Evolutionary conservation across 192 early-diverging fungal genomes (phyloP), one percentile per base, ranked within the genome.

Genomic region (Thamnidium elegans): DNA sequence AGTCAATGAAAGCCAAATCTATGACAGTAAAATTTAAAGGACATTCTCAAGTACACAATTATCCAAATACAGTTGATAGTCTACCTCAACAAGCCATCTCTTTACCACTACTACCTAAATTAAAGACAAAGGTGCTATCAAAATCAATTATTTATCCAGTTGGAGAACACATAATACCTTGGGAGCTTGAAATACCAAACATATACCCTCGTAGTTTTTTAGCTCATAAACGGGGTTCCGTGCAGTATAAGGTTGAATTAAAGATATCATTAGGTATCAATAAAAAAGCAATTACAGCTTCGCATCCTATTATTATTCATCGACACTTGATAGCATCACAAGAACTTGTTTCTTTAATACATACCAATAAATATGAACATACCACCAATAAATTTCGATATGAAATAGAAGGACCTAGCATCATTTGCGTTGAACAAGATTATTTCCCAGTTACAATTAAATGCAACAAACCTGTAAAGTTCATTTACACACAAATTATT

Each of bases 1-100:
- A 51, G 21, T 21, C 68, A 15, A 21, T 67, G 7, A 75, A 69
- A 20, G 62, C 70, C 14, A 50, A 58, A 20, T 51, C 50, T 4
- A 75, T 75, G 42, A 36, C 20, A 13, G 48, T 75, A 0, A 75
- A 70, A 58, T 63, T 75, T 59, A 75, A 70, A 39, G 73, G 73
- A 1, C 58, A n/a, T 17, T 55, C 58, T 15, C 50, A 13, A n/a
- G 44, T 58, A 0, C 0, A 39, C 1, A 42, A 69, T 4, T 26
- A 17, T 26, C 26, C 26, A 32, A 36, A 42, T 17, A 43, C 11
- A 15, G 3, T 48, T 0, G 7, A 19, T 2, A 66, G 13, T 10
- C 4, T 10, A 6, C 7, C 36, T 39, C 55, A 42, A 30, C 15
- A 14, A 14, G 39, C 36, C 21, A 44, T 59, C 7, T 15, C 14